phyloP scores from a whole-genome alignment of 495 filamentous ascomycete species.

The Aspergillus leporis region DNA sequence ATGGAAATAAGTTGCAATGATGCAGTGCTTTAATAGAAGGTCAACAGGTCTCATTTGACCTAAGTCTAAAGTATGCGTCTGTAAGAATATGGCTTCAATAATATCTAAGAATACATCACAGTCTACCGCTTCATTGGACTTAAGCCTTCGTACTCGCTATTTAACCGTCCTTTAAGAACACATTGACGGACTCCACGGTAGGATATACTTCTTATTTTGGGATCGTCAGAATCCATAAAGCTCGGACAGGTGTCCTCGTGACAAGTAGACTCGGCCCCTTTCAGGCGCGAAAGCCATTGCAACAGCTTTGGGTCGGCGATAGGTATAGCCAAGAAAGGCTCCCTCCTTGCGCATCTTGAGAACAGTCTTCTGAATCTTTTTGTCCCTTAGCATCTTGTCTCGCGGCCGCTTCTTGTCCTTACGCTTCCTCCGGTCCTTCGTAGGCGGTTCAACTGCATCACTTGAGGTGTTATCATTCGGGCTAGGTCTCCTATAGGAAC shows the following conservation, averaged over 20 bases:
- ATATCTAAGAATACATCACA: conserved; percentile 1
- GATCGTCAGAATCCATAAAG: conserved; percentile 24
- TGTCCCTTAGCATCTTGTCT: conserved; percentile 78
- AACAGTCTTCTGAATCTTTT: conserved; percentile 57
- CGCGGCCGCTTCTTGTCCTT: conserved; percentile 71
- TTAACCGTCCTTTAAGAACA: background rate
- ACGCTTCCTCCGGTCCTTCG: conserved; percentile 25
- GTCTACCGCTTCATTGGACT: background rate
- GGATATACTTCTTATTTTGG: background rate
- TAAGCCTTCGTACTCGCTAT: background rate
- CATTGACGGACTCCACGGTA: background rate
- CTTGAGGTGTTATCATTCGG: conserved; percentile 4
- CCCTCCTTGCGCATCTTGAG: conserved; percentile 77
- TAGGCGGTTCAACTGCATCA: background rate
- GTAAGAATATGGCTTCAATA: background rate
- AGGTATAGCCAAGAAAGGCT: conserved; percentile 91
- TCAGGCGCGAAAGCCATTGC: conserved; percentile 34
- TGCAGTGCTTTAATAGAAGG: background rate
- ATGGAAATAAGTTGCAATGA: background rate
- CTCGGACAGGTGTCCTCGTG: conserved; percentile 28
- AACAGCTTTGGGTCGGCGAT: conserved; percentile 57
- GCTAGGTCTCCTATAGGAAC: background rate
- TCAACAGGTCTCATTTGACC: background rate
- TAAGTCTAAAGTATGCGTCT: background rate
- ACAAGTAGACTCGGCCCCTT: conserved; percentile 30